Conservation (phyloP, 352 stramenopile genomes). For the Pythium scleroteichum region DNA sequence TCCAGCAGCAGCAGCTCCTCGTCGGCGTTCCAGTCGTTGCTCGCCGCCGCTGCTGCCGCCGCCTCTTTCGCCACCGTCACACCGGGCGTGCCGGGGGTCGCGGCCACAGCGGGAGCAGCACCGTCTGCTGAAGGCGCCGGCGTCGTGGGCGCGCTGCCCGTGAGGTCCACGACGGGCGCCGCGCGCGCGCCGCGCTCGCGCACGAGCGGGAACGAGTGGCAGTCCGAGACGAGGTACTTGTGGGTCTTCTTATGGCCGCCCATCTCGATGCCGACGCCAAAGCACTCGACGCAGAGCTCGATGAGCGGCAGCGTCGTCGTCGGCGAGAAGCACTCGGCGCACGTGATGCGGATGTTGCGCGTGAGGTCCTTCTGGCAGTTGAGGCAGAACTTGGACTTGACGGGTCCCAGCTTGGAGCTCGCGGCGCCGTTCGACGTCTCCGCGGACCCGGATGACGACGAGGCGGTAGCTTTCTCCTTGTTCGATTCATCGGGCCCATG, state of each 20-base stretch:
- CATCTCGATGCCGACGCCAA: constrained; percentile 83
- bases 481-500: neutral
- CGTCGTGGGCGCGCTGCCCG: constrained; percentile 2
- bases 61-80: constrained; percentile 9
- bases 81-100: constrained; percentile 2
- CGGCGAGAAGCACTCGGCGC: constrained; percentile 59
- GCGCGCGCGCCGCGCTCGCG: constrained; percentile 32
- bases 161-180: neutral
- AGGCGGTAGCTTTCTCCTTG: constrained; percentile 2
- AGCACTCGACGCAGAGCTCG: constrained; percentile 96
- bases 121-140: neutral
- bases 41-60: constrained; percentile 22
- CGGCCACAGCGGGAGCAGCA: constrained; percentile 4
- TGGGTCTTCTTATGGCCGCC: constrained; percentile 82
- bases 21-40: constrained; percentile 89
- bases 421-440: neutral
- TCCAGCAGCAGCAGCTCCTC: constrained; percentile 97
- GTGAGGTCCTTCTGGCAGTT: constrained; percentile 87
- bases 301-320: constrained; percentile 45
- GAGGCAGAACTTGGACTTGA: constrained; percentile 79
- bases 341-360: constrained; percentile 86
- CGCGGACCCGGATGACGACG: neutral
- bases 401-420: constrained; percentile 24
- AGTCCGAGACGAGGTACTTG: constrained; percentile 82
- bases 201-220: constrained; percentile 75